Percentiles rank a stretch among this genome's conserved stretches.
These are phyloP conservation scores for Monilinia fructigena DNA, from an alignment of 2,329 filamentous ascomycete species.

Conservation along the genomic window DNA sequence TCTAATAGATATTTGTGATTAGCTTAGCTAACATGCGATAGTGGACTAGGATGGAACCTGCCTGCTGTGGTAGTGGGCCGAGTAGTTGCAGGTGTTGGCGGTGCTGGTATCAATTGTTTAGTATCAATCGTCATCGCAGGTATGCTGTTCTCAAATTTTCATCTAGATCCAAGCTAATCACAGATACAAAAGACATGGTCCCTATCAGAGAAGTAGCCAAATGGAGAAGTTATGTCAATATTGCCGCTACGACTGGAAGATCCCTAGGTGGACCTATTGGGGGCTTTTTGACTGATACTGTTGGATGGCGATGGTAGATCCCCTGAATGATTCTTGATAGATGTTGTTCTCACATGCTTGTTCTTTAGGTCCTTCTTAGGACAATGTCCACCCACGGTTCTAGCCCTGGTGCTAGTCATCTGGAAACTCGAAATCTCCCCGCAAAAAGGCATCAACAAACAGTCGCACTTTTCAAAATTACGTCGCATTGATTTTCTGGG, in stretches of 20 bases:
- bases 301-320: conserved; percentile 64
- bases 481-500: conserved; percentile 60
- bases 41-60: conserved; percentile 49
- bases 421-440: too few species aligned
- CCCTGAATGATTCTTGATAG: too few species aligned
- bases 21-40: conserved; percentile 25
- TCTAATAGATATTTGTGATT: too few species aligned
- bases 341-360: too few species aligned
- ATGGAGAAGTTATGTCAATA: conserved; percentile 55
- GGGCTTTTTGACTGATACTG: conserved; percentile 56
- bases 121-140: conserved; percentile 54
- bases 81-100: conserved; percentile 52
- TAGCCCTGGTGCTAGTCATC: too few species aligned
- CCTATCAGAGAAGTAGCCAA: conserved; percentile 52
- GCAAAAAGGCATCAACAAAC: background rate
- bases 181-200: conserved; percentile 45
- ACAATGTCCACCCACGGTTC: too few species aligned
- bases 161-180: too few species aligned
- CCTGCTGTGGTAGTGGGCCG: conserved; percentile 51
- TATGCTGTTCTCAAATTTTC: conserved; percentile 29
- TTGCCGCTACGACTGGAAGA: conserved; percentile 51
- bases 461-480: conserved; percentile 27
- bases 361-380: too few species aligned
- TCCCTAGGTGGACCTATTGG: conserved; percentile 56
- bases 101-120: conserved; percentile 50